Evolutionary conservation across 495 filamentous ascomycete genomes (phyloP), one percentile per base, ranked within the genome.

Genomic region (Podospora anserina): DNA sequence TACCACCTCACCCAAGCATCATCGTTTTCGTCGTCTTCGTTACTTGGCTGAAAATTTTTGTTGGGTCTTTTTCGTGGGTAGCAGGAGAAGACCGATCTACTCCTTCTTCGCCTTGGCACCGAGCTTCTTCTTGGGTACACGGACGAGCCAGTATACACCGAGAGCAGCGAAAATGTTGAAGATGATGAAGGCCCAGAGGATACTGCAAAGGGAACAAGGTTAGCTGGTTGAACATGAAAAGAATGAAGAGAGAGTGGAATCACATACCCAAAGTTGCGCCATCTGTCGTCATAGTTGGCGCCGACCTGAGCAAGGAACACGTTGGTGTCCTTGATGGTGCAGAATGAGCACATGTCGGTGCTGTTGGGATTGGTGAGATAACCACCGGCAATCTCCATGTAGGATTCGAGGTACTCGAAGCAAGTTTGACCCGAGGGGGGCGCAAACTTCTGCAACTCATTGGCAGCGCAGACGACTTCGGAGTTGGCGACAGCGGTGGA

Each of bases 81-180:
- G 13, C 13, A 11, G 39, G 15, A 11, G 15, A 16, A 49, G 39
- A 16, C 18, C 2, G 55, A 11, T 64, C 61, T 73, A 71, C 53
- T 76, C 63, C 72, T 76, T 72, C 75, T 75, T 76, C 56, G 69
- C 60, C 71, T 71, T 76, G 19, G 61, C 61, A 6, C 69, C 76
- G 54, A 76, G 64, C 73, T 79, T 79, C 54, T 80, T 86, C 84
- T 93, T 93, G 18, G 91, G 91, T 63, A 96, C 90, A 5, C 93
- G 82, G 6, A 86, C 84, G 64, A 93, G 76, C 90, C 90, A 96
- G 78, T 96, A 97, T 19, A 97, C 74, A 56, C 84, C 81, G 20
- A 94, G 74, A 0, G 92, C 92, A 26, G 77, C 88, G n/a, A 80
- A 72, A 66, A 93, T 78, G 76, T 97, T 97, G 79, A 95, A 92